Conservation (phyloP, 306 rosid species). For the Purshia tridentata region DNA sequence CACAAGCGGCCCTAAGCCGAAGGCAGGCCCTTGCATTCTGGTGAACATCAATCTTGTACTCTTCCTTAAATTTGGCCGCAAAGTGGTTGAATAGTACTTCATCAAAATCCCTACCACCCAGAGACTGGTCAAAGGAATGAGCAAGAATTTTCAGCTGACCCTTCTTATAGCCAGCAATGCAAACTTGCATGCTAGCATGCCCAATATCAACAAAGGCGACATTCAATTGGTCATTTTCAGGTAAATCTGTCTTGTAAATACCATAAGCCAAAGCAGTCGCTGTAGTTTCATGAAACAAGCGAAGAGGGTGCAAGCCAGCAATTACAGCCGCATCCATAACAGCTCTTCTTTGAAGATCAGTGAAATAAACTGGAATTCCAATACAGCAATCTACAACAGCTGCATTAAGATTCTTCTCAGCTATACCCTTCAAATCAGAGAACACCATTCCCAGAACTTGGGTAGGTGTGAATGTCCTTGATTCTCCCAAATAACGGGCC, state of each 20-base stretch:
- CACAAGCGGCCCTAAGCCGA: conserved; percentile 83
- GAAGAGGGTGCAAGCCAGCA: conserved; percentile 90
- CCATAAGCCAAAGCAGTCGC: conserved; percentile 97
- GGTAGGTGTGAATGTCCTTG: conserved; percentile 65
- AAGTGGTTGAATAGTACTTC: conserved; percentile 80
- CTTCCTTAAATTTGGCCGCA: conserved; percentile 69
- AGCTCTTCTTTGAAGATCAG: conserved; percentile 93
- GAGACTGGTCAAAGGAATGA: conserved; percentile 76
- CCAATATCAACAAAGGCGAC: conserved; percentile 95
- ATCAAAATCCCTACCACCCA: conserved; percentile 97
- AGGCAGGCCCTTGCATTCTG: conserved; percentile 86
- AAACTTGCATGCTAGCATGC: conserved; percentile 95
- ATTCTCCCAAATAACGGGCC: conserved; percentile 68
- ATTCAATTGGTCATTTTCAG: conserved; percentile 76
- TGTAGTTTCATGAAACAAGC: conserved; percentile 82
- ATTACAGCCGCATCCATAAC: conserved; percentile 86
- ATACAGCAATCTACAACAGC: conserved; percentile 92
- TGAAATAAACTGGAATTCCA: conserved; percentile 89
- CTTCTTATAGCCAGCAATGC: conserved; percentile 86
- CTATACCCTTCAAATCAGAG: conserved; percentile 74
- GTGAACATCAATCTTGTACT: conserved; percentile 78
- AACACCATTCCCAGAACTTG: conserved; percentile 84
- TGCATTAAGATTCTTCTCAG: conserved; percentile 74
- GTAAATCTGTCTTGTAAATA: conserved; percentile 89
- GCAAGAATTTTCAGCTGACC: conserved; percentile 86